Evolutionary conservation across 1,284 basidiomycete species (phyloP).

Genomic region (Moesziomyces sp.): DNA sequence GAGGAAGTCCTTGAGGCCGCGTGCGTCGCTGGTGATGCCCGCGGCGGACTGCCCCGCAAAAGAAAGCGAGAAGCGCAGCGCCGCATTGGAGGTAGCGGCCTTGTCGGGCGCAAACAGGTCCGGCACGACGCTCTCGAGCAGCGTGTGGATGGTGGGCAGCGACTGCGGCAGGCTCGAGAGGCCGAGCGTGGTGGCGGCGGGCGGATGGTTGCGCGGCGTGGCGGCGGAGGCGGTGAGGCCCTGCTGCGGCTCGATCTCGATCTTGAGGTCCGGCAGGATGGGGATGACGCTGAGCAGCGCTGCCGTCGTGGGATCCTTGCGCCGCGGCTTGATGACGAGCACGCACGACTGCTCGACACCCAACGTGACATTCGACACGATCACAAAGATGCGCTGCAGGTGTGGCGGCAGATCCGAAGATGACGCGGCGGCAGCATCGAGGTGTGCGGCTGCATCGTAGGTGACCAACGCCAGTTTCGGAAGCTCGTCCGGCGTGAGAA

Average conservation of each 20-base stretch:
- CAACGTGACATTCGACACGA: conserved; percentile 41
- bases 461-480: conserved; percentile 49
- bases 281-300: conserved; percentile 31
- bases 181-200: conserved; percentile 17
- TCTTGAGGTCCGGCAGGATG: conserved; percentile 37
- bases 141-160: conserved; percentile 29
- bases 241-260: conserved; percentile 36
- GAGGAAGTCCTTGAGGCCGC: conserved; percentile 46
- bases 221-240: conserved; percentile 23
- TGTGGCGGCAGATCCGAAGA: conserved; percentile 6
- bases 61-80: conserved; percentile 26
- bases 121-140: conserved; percentile 25
- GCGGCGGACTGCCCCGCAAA: conserved; percentile 6
- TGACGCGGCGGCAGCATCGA: neutral
- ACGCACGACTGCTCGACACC: conserved; percentile 41
- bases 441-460: conserved; percentile 7
- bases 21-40: conserved; percentile 31
- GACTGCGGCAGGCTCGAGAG: conserved; percentile 21
- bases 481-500: conserved; percentile 44
- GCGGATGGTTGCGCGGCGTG: conserved; percentile 15
- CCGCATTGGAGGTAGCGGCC: conserved; percentile 14
- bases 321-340: conserved; percentile 40
- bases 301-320: conserved; percentile 27
- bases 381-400: conserved; percentile 43
- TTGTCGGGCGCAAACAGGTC: conserved; percentile 10